phyloP scores from a whole-genome alignment of 2,329 filamentous ascomycete species.

The Pseudogymnoascus destructans region DNA sequence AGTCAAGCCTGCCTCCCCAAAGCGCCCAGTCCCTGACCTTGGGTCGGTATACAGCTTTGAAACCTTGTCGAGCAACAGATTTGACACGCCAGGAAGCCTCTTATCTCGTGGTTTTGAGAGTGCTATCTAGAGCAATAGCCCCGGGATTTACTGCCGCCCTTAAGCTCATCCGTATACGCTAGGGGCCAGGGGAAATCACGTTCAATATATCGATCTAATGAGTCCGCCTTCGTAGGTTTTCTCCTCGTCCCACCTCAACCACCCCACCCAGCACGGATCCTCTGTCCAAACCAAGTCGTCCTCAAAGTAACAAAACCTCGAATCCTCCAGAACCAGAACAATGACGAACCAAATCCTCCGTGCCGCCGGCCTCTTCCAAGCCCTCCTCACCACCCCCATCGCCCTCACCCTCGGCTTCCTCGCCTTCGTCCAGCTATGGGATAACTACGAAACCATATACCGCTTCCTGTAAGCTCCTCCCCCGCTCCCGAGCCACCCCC shows the following conservation, averaged over 20 bases:
- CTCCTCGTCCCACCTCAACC: not conserved
- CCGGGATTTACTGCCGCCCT: not conserved
- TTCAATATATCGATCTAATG: not conserved
- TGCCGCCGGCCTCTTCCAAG: constrained; percentile 16
- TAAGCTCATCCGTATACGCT: not conserved
- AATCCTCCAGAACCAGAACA: not conserved
- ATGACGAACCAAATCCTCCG: constrained; percentile 16
- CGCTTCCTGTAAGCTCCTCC: constrained; percentile 4
- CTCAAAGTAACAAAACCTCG: not conserved
- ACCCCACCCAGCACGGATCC: not conserved
- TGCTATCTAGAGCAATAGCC: not conserved
- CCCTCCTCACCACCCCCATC: constrained; percentile 14
- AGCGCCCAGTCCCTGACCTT: not conserved
- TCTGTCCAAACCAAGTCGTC: not conserved
- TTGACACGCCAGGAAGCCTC: not conserved
- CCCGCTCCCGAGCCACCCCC: not conserved
- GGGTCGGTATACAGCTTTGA: not conserved
- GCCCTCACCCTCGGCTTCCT: constrained; percentile 11
- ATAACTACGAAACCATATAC: constrained; percentile 2
- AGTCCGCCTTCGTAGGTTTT: not conserved
- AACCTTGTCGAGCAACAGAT: constrained; percentile 3
- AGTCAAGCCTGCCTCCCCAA: not conserved
- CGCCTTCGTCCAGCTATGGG: constrained; percentile 1
- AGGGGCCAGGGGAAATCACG: not conserved
- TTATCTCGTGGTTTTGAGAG: not conserved